Conservation (phyloP, 306 rosid genomes). For the Quercus engelmannii region DNA sequence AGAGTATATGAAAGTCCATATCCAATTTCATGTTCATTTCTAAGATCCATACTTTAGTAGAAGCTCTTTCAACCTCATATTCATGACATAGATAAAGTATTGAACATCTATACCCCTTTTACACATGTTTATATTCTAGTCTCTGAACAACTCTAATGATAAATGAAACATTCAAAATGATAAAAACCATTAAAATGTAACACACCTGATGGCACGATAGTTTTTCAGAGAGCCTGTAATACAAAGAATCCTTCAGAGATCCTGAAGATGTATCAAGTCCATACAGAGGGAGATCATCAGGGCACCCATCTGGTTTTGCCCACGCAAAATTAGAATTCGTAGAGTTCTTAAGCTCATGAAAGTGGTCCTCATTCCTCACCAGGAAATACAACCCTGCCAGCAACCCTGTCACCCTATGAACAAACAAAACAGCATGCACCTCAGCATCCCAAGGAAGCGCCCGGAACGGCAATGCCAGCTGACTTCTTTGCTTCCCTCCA, state of each 20-base stretch:
- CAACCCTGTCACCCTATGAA: slow-evolving; percentile 81
- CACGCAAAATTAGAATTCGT: slow-evolving; percentile 61
- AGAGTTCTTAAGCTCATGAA: slow-evolving; percentile 62
- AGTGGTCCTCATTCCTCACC: slow-evolving; percentile 80
- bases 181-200: not conserved
- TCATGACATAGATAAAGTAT: not conserved
- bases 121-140: not conserved
- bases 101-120: not conserved
- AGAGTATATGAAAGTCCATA: not conserved
- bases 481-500: slow-evolving; percentile 52
- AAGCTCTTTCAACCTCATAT: not conserved
- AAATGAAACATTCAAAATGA: slow-evolving; percentile 1
- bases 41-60: not conserved
- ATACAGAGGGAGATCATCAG: slow-evolving; percentile 67
- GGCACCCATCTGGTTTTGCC: slow-evolving; percentile 84
- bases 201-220: slow-evolving; percentile 87
- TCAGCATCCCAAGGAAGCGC: slow-evolving; percentile 85
- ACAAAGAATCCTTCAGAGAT: slow-evolving; percentile 22
- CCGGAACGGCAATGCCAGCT: slow-evolving; percentile 62
- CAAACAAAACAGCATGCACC: slow-evolving; percentile 90
- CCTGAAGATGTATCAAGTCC: slow-evolving; percentile 55
- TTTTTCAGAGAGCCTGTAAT: slow-evolving; percentile 44
- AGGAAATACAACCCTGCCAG: slow-evolving; percentile 78
- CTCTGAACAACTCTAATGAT: slow-evolving; percentile 9
- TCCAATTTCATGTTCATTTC: not conserved